Base-by-base conservation (phyloP, 1,139 yeast genomes). In the Suhomyces chickasaworum region DNA sequence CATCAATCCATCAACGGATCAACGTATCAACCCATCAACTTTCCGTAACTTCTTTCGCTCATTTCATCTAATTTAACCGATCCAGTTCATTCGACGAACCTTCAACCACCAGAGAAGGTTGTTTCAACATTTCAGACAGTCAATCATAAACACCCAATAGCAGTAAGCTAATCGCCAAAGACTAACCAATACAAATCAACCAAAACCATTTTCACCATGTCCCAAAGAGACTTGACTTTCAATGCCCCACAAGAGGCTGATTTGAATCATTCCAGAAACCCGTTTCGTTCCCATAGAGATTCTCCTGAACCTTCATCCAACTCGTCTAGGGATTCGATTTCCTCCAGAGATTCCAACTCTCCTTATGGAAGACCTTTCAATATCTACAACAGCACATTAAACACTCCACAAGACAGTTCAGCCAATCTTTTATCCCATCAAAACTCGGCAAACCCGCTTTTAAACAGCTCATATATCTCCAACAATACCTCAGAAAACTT, bases 171-270 rank as follows among this genome's bases (percentile, higher is more conserved):
- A n/a, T n/a, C n/a, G n/a, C n/a, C n/a, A n/a, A n/a, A n/a, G n/a
- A n/a, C n/a, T n/a, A n/a, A n/a, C n/a, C n/a, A n/a, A n/a, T n/a
- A n/a, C n/a, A n/a, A n/a, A n/a, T n/a, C n/a, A n/a, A n/a, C n/a
- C n/a, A n/a, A n/a, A n/a, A n/a, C n/a, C n/a, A n/a, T 7, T 12
- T 10, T 21, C 32, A 21, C 17, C 34, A 49, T 54, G 57, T 46
- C 56, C 17, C 56, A 48, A 38, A 46, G 58, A 41, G 56, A 54
- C 39, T 45, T 54, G 21, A 54, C 58, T 4, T 34, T 41, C 27
- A 48, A 52, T 20, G 31, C 39, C 10, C 50, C 49, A 6, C 36
- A 45, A 17, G 22, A 10, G 33, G 29, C 9, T n/a, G 13, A 12
- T 10, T 30, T 21, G n/a, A 25, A 25, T 18, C 48, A 35, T 12